phyloP scores from a whole-genome alignment of 805 yeast species.

The Wickerhamomyces sydowiorum region DNA sequence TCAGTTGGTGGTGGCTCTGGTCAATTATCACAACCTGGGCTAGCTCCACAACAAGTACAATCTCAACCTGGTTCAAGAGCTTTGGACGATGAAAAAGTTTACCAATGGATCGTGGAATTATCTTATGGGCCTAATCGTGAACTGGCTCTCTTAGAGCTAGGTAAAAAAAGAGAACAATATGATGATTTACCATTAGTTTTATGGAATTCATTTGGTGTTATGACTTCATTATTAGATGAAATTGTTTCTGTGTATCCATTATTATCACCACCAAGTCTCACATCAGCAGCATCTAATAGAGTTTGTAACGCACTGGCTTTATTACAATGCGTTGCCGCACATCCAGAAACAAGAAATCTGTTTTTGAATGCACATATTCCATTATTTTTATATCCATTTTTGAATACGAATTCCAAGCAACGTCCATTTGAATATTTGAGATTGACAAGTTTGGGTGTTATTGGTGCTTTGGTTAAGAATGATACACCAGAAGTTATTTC shows the following conservation, averaged over 20 bases:
- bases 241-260: conserved; percentile 87
- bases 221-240: conserved; percentile 87
- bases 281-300: conserved; percentile 83
- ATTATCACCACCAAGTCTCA: conserved; percentile 78
- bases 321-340: conserved; percentile 95
- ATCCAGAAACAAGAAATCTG: conserved; percentile 79
- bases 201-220: conserved; percentile 96
- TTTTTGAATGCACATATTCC: conserved; percentile 91
- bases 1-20: conserved; percentile 2
- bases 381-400: conserved; percentile 85
- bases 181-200: conserved; percentile 89
- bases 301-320: conserved; percentile 95
- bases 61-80: conserved; percentile 32
- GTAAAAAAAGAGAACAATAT: conserved; percentile 90
- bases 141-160: conserved; percentile 85
- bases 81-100: conserved; percentile 74
- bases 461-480: conserved; percentile 94
- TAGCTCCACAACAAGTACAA: not conserved
- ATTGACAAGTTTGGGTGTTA: conserved; percentile 89
- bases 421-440: conserved; percentile 92
- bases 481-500: conserved; percentile 94
- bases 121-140: conserved; percentile 90
- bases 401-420: conserved; percentile 86
- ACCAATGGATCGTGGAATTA: conserved; percentile 84
- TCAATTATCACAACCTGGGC: not conserved